Conservation (phyloP, 2,329 filamentous ascomycete genomes). For the Lojkania enalia region DNA sequence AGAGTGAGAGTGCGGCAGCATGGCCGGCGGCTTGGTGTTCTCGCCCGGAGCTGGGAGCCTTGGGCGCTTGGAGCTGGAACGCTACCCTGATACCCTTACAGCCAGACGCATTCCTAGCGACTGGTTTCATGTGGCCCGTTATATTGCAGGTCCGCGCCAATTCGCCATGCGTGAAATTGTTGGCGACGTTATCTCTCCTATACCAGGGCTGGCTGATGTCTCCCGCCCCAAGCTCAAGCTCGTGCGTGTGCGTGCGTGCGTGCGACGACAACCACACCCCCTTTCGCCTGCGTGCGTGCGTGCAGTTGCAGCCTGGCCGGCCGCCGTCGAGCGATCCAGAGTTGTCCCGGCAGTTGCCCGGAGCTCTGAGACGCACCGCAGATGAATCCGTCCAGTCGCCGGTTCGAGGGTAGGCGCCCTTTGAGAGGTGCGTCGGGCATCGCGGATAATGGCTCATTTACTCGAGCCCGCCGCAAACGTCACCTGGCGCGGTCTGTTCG, state of each 20-base stretch:
- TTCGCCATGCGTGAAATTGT: conserved; percentile 30
- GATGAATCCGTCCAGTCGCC: neutral
- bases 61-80: conserved; percentile 4
- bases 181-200: conserved; percentile 23
- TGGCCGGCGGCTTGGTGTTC: no score
- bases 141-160: conserved; percentile 37
- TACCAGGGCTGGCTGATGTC: conserved; percentile 14
- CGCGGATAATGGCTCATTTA: conserved; percentile 7
- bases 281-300: conserved; percentile 1
- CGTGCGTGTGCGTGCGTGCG: neutral
- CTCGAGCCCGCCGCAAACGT: conserved; percentile 5
- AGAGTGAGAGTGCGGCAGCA: no score
- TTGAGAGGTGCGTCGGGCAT: neutral
- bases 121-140: conserved; percentile 34
- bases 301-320: neutral
- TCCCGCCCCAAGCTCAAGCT: neutral
- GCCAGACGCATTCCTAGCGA: conserved; percentile 14
- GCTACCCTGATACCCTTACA: conserved; percentile 12
- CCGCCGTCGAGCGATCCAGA: conserved; percentile 2
- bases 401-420: neutral
- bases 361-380: conserved; percentile 1
- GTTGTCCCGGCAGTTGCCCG: conserved; percentile 4
- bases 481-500: conserved; percentile 2
- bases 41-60: neutral
- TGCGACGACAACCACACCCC: conserved; percentile 5